Evolutionary conservation across 2,329 filamentous ascomycete genomes (phyloP).

Genomic region (Ophiostoma perfectum): DNA sequence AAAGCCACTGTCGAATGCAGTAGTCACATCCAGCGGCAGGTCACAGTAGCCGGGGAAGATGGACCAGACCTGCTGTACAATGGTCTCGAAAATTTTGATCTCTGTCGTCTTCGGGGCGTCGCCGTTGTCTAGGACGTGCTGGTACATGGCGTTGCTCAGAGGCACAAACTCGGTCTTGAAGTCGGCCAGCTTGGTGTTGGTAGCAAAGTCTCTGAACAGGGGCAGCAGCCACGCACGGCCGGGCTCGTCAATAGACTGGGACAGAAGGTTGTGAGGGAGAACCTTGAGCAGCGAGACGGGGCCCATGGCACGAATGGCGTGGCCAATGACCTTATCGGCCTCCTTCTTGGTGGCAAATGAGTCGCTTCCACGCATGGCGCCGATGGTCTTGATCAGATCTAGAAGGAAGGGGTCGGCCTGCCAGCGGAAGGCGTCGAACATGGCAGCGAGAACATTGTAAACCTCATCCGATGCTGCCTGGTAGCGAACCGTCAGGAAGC

Average conservation of each 20-base stretch:
- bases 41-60: constrained; percentile 92
- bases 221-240: constrained; percentile 94
- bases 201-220: constrained; percentile 79
- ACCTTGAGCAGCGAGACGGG: constrained; percentile 76
- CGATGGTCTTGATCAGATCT: constrained; percentile 70
- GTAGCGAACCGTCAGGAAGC: constrained; percentile 81
- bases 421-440: constrained; percentile 86
- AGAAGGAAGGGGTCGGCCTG: constrained; percentile 71
- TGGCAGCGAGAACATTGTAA: constrained; percentile 78
- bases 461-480: constrained; percentile 93
- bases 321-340: constrained; percentile 82
- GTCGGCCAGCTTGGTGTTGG: constrained; percentile 79
- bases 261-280: constrained; percentile 78
- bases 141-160: constrained; percentile 83
- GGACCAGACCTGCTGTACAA: constrained; percentile 94
- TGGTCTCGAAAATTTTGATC: constrained; percentile 93
- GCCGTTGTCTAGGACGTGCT: constrained; percentile 78
- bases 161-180: constrained; percentile 85
- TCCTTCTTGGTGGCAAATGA: constrained; percentile 92
- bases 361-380: constrained; percentile 80
- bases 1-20: constrained; percentile 79
- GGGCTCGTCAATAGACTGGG: constrained; percentile 68
- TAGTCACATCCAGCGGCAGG: constrained; percentile 69
- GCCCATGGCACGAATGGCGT: constrained; percentile 84
- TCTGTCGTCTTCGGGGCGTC: constrained; percentile 86